phyloP scores from a whole-genome alignment of 495 filamentous ascomycete species.

The Hypomontagnella monticulosa region DNA sequence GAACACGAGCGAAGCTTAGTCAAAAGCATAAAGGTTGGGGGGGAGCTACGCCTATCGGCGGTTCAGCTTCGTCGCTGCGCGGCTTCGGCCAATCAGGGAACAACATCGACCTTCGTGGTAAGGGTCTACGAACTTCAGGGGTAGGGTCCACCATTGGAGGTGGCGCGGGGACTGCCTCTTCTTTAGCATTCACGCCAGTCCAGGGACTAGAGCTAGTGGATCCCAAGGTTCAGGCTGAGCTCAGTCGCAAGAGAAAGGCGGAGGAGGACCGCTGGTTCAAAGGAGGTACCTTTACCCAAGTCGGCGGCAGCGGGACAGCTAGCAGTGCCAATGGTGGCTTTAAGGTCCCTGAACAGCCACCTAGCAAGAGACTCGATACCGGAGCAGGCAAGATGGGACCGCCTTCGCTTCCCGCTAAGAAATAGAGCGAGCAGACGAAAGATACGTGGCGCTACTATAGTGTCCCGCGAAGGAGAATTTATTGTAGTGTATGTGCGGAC shows the following conservation, averaged over 20 bases:
- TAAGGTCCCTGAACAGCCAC: constrained; percentile 70
- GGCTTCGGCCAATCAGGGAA: constrained; percentile 72
- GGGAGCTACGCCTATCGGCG: constrained; percentile 70
- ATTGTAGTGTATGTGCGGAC: constrained; percentile 7
- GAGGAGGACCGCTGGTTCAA: constrained; percentile 97
- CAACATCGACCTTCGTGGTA: constrained; percentile 74
- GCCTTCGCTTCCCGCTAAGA: constrained; percentile 44
- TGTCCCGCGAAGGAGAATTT: constrained; percentile 8
- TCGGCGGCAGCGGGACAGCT: constrained; percentile 61
- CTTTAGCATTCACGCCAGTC: constrained; percentile 90
- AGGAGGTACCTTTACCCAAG: constrained; percentile 93
- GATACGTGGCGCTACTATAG: neutral
- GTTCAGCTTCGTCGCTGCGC: constrained; percentile 78
- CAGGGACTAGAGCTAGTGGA: constrained; percentile 97
- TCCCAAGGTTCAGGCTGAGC: constrained; percentile 85
- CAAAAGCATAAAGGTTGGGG: constrained; percentile 98
- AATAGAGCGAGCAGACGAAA: constrained; percentile 9
- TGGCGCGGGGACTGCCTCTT: constrained; percentile 80
- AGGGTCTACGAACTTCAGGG: constrained; percentile 78
- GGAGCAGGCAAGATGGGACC: constrained; percentile 60
- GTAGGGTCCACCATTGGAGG: constrained; percentile 72
- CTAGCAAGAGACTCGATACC: constrained; percentile 67
- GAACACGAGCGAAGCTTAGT: constrained; percentile 89
- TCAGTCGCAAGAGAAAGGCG: constrained; percentile 87
- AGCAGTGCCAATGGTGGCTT: constrained; percentile 49